A percentile compares a stretch with the other conserved stretches of the same genome.
Evolutionary conservation across 306 rosid species (phyloP).

Genomic region (Delonix regia): DNA sequence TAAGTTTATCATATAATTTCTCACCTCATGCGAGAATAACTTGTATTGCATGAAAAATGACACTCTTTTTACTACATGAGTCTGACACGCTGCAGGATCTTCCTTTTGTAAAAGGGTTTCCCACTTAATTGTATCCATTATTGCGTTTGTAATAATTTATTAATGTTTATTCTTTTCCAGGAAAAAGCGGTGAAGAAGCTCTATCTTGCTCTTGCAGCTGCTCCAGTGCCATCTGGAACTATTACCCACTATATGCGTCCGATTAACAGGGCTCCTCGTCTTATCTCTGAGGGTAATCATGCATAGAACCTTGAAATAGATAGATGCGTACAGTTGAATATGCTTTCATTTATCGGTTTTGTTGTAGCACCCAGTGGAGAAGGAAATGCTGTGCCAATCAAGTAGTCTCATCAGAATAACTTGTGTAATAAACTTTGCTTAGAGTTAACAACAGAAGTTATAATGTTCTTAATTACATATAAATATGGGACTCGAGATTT

Average conservation of each 20-base stretch:
- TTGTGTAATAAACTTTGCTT: neutral
- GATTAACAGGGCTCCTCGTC: conserved; percentile 77
- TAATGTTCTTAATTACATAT: neutral
- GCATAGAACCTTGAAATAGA: conserved; percentile 31
- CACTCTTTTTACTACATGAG: conserved; percentile 22
- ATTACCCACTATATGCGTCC: conserved; percentile 93
- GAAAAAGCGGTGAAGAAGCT: conserved; percentile 87
- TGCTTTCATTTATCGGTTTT: conserved; percentile 22
- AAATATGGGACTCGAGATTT: neutral
- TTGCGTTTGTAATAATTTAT: neutral
- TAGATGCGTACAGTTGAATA: conserved; percentile 13
- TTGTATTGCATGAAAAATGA: conserved; percentile 7
- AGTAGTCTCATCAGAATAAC: conserved; percentile 17
- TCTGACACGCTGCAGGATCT: conserved; percentile 24
- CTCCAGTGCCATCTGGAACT: conserved; percentile 73
- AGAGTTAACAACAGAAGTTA: neutral
- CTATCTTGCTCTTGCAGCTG: conserved; percentile 90
- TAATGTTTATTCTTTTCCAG: conserved; percentile 44
- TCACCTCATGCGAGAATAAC: conserved; percentile 20
- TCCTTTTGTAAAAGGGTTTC: conserved; percentile 1
- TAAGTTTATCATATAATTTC: conserved; percentile 47
- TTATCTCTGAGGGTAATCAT: conserved; percentile 71
- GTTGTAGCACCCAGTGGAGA: conserved; percentile 3
- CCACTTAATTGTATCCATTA: conserved; percentile 18
- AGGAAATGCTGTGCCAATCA: conserved; percentile 23